Evolutionary conservation across 805 yeast species (phyloP).

Genomic region (Komagataella kurtzmanii): DNA sequence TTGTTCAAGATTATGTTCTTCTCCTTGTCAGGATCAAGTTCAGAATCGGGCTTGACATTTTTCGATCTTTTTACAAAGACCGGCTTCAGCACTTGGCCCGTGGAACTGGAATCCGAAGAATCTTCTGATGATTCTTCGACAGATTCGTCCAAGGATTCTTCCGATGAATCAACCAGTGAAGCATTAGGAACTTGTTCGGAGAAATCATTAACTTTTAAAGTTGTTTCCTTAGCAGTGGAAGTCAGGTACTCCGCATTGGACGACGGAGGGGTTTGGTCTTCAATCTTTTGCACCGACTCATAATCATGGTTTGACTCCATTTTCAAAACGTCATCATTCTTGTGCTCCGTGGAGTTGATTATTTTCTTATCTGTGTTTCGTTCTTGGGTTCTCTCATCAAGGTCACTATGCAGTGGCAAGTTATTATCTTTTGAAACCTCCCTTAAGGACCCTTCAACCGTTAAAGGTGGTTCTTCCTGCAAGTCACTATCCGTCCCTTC

Average conservation of each 20-base stretch:
- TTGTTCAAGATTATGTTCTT: slow-evolving; percentile 3
- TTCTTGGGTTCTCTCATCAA: not conserved
- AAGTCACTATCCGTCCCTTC: not conserved
- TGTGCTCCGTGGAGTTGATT: not conserved
- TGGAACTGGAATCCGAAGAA: slow-evolving; percentile 4
- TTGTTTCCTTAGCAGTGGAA: not conserved
- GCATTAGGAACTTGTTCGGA: not conserved
- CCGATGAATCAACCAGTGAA: not conserved
- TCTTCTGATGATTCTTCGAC: slow-evolving; percentile 2
- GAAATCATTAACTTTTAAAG: slow-evolving; percentile 1
- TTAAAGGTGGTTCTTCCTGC: not conserved
- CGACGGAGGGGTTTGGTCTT: not conserved
- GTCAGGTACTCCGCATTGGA: not conserved
- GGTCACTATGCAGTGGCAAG: not conserved
- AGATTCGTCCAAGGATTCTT: slow-evolving; percentile 1
- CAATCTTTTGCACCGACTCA: not conserved
- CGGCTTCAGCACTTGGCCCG: slow-evolving; percentile 9
- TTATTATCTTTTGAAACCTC: not conserved
- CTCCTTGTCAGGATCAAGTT: slow-evolving; percentile 7
- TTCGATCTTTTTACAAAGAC: slow-evolving; percentile 9
- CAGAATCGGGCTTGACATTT: not conserved
- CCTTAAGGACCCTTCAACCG: not conserved
- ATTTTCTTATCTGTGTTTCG: not conserved
- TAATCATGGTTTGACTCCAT: not conserved
- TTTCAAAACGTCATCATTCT: not conserved